phyloP scores from a whole-genome alignment of 179 eudicot species.

The Actinidia arguta region DNA sequence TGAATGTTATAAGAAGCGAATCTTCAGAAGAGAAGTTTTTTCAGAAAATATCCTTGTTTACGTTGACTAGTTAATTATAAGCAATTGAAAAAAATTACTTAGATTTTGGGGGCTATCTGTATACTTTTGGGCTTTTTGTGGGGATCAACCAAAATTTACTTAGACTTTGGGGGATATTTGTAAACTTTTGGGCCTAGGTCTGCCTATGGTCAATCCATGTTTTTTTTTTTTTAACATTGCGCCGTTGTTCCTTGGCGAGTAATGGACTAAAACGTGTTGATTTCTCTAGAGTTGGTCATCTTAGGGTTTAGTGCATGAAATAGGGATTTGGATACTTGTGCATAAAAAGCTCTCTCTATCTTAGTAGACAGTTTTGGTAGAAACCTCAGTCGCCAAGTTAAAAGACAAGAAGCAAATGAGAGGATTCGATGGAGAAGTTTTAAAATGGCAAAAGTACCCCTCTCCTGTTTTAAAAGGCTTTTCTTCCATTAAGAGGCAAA shows the following conservation, averaged over 20 bases:
- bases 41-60: not conserved
- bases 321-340: not conserved
- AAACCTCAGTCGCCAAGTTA: slow-evolving; percentile 41
- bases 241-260: too few species aligned
- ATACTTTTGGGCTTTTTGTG: too few species aligned
- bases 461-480: not conserved
- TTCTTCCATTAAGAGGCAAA: slow-evolving; percentile 24
- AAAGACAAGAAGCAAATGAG: slow-evolving; percentile 18
- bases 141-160: too few species aligned
- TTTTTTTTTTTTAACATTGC: too few species aligned
- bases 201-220: too few species aligned
- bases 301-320: not conserved
- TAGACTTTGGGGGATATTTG: too few species aligned
- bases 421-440: not conserved
- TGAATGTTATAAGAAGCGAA: not conserved
- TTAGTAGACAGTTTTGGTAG: not conserved
- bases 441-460: slow-evolving; percentile 28
- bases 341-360: slow-evolving; percentile 1
- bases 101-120: too few species aligned
- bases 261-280: too few species aligned
- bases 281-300: too few species aligned
- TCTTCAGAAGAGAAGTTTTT: not conserved
- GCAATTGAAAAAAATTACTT: too few species aligned
- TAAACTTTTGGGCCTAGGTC: too few species aligned
- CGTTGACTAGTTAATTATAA: not conserved